Conservation (phyloP, 768 basidiomycete species). For the Naganishia onofrii region DNA sequence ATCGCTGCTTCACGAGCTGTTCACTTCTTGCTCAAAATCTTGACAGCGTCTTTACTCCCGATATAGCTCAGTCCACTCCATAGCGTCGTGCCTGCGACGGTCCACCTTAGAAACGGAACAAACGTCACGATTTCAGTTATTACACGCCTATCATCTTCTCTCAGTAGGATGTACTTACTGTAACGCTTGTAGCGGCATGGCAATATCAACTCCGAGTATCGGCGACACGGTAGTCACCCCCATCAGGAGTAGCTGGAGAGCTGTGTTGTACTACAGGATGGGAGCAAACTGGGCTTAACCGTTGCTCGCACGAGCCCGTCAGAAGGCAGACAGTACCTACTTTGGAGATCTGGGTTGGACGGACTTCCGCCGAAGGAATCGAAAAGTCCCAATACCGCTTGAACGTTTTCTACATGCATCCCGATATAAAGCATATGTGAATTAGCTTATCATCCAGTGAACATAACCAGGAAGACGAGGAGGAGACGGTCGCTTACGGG, state of each 20-base stretch:
- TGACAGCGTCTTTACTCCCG: constrained; percentile 37
- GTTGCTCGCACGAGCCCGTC: background rate
- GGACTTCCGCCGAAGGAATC: constrained; percentile 90
- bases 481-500: constrained; percentile 64
- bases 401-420: constrained; percentile 71
- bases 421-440: background rate
- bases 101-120: constrained; percentile 59
- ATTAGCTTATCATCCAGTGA: background rate
- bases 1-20: background rate
- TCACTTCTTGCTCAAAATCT: constrained; percentile 22
- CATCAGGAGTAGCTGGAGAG: constrained; percentile 86
- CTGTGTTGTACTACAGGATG: constrained; percentile 73
- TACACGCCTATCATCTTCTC: constrained; percentile 7
- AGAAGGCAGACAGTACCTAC: constrained; percentile 53
- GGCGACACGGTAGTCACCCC: constrained; percentile 82
- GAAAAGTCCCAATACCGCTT: constrained; percentile 93
- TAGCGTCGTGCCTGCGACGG: constrained; percentile 84
- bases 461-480: constrained; percentile 12
- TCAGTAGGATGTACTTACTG: constrained; percentile 61
- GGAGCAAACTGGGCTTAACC: constrained; percentile 3
- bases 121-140: background rate
- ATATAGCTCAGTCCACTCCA: constrained; percentile 71
- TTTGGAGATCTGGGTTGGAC: constrained; percentile 84
- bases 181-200: constrained; percentile 61
- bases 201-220: constrained; percentile 64